phyloP scores from a whole-genome alignment of 768 basidiomycete species.

The Lactarius hengduanensis region DNA sequence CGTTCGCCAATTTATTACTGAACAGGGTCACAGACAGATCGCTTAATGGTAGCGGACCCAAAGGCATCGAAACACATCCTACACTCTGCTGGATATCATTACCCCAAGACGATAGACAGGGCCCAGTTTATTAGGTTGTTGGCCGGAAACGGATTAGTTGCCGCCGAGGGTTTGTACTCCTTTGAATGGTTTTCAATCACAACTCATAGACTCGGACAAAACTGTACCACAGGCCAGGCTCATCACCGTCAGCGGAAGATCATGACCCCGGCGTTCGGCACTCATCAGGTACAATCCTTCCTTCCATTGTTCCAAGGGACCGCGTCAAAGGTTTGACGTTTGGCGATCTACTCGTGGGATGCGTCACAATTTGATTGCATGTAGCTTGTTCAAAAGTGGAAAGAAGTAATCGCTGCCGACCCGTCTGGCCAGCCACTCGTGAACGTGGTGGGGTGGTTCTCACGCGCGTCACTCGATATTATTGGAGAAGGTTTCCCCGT shows the following conservation, averaged over 20 bases:
- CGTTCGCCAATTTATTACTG: not conserved
- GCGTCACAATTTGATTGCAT: not conserved
- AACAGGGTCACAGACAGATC: constrained; percentile 21
- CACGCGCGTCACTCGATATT: constrained; percentile 31
- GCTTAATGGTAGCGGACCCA: constrained; percentile 2
- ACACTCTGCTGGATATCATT: constrained; percentile 34
- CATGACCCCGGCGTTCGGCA: constrained; percentile 33
- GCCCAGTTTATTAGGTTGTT: constrained; percentile 23
- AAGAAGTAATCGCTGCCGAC: constrained; percentile 21
- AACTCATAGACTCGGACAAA: not conserved
- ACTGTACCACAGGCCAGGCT: constrained; percentile 22
- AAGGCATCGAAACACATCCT: constrained; percentile 34
- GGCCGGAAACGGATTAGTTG: constrained; percentile 28
- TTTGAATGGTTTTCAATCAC: not conserved
- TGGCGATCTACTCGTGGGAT: not conserved
- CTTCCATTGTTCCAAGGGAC: constrained; percentile 30
- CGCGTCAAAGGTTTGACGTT: constrained; percentile 26
- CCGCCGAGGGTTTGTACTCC: constrained; percentile 24
- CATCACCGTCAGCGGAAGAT: constrained; percentile 33
- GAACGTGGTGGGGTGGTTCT: constrained; percentile 30
- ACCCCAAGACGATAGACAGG: constrained; percentile 15
- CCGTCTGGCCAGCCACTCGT: constrained; percentile 17
- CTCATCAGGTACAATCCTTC: constrained; percentile 30
- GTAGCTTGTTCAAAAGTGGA: constrained; percentile 33
- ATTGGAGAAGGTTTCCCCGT: constrained; percentile 31